Evolutionary conservation across 257 asterid genomes (phyloP).

Genomic region (Petrea volubilis): DNA sequence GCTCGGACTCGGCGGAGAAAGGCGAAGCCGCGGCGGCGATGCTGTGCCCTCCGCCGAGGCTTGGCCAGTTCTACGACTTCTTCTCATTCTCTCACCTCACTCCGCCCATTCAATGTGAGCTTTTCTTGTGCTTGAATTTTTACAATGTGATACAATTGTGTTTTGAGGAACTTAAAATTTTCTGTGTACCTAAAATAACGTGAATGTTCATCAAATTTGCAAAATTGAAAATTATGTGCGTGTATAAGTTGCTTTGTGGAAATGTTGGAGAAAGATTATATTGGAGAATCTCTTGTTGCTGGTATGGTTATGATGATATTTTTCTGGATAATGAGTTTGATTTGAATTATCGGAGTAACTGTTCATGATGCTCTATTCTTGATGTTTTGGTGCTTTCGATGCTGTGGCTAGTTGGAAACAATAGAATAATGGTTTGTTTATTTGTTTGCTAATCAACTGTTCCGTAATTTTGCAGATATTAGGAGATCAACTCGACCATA

Average conservation of each 20-base stretch:
- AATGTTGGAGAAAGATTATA: no score
- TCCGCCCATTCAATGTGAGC: constrained; percentile 85
- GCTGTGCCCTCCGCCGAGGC: constrained; percentile 83
- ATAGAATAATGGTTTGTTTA: not conserved
- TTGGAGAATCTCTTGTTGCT: not conserved
- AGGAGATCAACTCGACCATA: constrained; percentile 78
- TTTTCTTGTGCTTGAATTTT: not conserved
- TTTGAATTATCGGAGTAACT: not conserved
- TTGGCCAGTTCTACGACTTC: constrained; percentile 81
- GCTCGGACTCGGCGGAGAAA: constrained; percentile 38
- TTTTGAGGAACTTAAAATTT: not conserved
- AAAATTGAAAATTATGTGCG: no score
- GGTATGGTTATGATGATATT: no score
- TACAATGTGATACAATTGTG: not conserved
- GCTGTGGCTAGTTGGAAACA: not conserved
- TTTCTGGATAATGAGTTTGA: not conserved
- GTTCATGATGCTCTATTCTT: not conserved
- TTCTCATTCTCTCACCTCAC: constrained; percentile 81
- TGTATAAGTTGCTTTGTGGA: no score
- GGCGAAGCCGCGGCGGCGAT: constrained; percentile 47
- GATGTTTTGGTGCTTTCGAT: not conserved
- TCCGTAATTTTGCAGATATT: constrained; percentile 54
- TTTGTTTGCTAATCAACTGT: constrained; percentile 19
- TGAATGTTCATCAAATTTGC: not conserved
- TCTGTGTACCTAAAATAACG: not conserved